A percentile compares a stretch with the other conserved stretches of the same genome.
Evolutionary conservation across 2,329 filamentous ascomycete species (phyloP).

Genomic region (Orbilia quercus): DNA sequence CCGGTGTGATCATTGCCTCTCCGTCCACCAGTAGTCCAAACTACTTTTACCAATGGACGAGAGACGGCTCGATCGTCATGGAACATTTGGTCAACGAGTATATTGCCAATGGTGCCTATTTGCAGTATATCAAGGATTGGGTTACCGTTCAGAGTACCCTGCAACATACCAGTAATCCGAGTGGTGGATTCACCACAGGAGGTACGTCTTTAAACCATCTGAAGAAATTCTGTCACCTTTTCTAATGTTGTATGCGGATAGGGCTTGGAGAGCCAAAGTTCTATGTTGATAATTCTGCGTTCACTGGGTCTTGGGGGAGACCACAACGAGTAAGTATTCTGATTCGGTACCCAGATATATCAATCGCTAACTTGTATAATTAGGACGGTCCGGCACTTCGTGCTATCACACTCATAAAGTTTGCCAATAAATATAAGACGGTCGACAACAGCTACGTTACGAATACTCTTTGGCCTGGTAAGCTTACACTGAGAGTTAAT

Average conservation of each 20-base stretch:
- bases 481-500: not conserved
- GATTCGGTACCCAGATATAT: not conserved
- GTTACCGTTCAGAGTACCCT: constrained; percentile 35
- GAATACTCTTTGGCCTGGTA: constrained; percentile 63
- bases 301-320: constrained; percentile 62
- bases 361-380: constrained; percentile 14
- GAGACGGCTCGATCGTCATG: constrained; percentile 65
- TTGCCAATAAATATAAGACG: constrained; percentile 63
- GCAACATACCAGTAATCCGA: constrained; percentile 57
- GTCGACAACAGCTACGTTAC: constrained; percentile 59
- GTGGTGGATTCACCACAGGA: constrained; percentile 56
- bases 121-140: constrained; percentile 51
- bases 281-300: constrained; percentile 63
- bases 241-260: constrained; percentile 9
- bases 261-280: constrained; percentile 64
- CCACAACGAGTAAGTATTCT: constrained; percentile 61
- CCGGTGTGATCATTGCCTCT: constrained; percentile 64
- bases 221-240: not conserved
- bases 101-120: constrained; percentile 58
- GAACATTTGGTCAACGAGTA: constrained; percentile 64
- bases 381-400: constrained; percentile 64
- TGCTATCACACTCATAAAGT: constrained; percentile 65
- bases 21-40: constrained; percentile 63
- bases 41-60: constrained; percentile 66
- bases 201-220: constrained; percentile 13